Base-by-base conservation (phyloP, 306 rosid species). In the Aeschynomene evenia region DNA sequence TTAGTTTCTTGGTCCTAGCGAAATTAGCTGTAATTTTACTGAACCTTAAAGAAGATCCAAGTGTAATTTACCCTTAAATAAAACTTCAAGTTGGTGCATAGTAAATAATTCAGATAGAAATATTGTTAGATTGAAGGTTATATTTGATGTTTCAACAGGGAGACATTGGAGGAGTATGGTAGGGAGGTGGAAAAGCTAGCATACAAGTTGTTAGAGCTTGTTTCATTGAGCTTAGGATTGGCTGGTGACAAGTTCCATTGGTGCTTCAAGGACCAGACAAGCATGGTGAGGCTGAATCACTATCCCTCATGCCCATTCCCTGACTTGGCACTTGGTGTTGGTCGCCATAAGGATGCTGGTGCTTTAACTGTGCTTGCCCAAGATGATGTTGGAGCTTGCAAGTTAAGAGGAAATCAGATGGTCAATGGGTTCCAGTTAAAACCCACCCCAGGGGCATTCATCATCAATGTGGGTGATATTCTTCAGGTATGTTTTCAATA, bases 251-350 rank as follows among this genome's bases (percentile, higher is more conserved):
- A 74, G 68, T 59, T 86, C 69, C 72, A 76, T 7, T 77, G 69
- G 22, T 78, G 66, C 67, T 92, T 92, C 79, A 65, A 83, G 77
- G 86, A 79, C 21, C 95, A 92, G 37, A 63, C 57, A 0, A 89
- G 87, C 84, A 2, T 81, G 34, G 42, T 82, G 34, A 54, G 96
- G 39, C 63, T 92, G 59, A 92, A 92, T 55, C 83, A 63, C 70
- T 92, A 92, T 50, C 96, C 98, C 6, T 77, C 86, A 7, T 88
- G 96, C 63, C 93, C 96, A 14, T 78, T 34, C n/a, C 96, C 96
- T 36, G 66, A 89, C 33, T 59, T 89, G 4, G 93, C 88, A 54
- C 93, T 92, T n/a, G 96, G 98, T 9, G 87, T 89, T 14, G 98
- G 98, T 26, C 96, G 46, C 13, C 96, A 92, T 77, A 92, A 86